These are phyloP conservation scores for Claviceps arundinis DNA, from an alignment of 2,329 filamentous ascomycete species.

Conservation along the genomic window DNA sequence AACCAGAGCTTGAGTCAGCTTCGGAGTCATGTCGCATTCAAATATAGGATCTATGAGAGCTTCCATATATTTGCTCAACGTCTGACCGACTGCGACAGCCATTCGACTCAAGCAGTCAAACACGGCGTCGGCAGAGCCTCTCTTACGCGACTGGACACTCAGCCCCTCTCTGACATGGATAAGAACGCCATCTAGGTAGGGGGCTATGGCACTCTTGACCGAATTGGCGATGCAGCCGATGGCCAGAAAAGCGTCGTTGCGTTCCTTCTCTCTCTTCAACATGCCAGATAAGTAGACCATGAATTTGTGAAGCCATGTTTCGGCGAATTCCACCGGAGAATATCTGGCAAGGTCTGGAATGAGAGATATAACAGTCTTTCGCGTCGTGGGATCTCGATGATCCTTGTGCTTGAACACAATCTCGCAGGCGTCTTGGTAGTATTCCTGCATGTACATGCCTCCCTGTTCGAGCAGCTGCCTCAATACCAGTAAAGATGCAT, in stretches of 20 bases:
- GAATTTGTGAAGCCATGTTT: slow-evolving; percentile 80
- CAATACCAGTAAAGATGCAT: slow-evolving; percentile 85
- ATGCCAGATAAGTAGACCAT: slow-evolving; percentile 94
- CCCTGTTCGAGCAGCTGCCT: slow-evolving; percentile 89
- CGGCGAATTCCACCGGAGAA: slow-evolving; percentile 78
- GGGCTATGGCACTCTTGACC: slow-evolving; percentile 86
- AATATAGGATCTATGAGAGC: slow-evolving; percentile 92
- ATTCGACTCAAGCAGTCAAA: slow-evolving; percentile 97
- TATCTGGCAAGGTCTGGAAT: slow-evolving; percentile 91
- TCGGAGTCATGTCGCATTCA: slow-evolving; percentile 85
- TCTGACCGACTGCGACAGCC: slow-evolving; percentile 88
- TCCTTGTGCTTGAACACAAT: slow-evolving; percentile 88
- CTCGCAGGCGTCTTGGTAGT: slow-evolving; percentile 85
- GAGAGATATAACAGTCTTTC: slow-evolving; percentile 77
- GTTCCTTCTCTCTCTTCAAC: slow-evolving; percentile 87
- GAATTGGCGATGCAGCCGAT: slow-evolving; percentile 95
- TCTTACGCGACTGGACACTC: slow-evolving; percentile 59
- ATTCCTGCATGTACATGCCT: slow-evolving; percentile 97
- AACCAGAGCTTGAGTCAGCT: slow-evolving; percentile 86
- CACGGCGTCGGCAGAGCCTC: slow-evolving; percentile 60
- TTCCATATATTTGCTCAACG: slow-evolving; percentile 96
- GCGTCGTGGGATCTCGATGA: slow-evolving; percentile 74
- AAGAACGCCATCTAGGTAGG: slow-evolving; percentile 87
- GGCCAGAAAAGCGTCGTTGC: slow-evolving; percentile 86
- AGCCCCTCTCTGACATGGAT: slow-evolving; percentile 88